Conservation (phyloP, 2,329 filamentous ascomycete species). For the Trichoderma lentiforme region DNA sequence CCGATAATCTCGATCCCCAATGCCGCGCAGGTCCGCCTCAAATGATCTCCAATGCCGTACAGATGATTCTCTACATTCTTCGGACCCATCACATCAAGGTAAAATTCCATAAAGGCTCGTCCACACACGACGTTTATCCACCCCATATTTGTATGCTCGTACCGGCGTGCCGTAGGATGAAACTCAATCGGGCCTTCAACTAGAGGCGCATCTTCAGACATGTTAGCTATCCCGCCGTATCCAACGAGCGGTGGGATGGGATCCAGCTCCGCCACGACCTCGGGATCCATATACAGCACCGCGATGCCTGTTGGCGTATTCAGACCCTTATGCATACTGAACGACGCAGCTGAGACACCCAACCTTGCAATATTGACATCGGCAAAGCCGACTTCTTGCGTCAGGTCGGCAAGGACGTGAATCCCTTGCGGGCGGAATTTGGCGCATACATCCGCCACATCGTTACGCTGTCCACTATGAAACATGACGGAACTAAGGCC, state of each 20-base stretch:
- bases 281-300: not conserved
- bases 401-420: not conserved
- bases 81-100: not conserved
- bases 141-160: not conserved
- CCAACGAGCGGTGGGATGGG: not conserved
- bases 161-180: not conserved
- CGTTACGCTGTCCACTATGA: not conserved
- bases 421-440: not conserved
- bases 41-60: not conserved
- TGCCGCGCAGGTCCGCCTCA: not conserved
- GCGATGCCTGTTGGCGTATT: not conserved
- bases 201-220: not conserved
- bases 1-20: not conserved
- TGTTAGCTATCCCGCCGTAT: not conserved
- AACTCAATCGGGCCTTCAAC: not conserved
- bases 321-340: not conserved
- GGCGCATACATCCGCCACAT: not conserved
- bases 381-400: not conserved
- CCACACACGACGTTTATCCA: not conserved
- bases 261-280: not conserved
- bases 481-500: not conserved
- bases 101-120: not conserved
- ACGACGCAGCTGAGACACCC: not conserved
- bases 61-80: not conserved
- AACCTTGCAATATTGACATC: not conserved